Base-by-base conservation (phyloP, 192 early-diverging fungal species). In the Entomortierella chlamydospora region DNA sequence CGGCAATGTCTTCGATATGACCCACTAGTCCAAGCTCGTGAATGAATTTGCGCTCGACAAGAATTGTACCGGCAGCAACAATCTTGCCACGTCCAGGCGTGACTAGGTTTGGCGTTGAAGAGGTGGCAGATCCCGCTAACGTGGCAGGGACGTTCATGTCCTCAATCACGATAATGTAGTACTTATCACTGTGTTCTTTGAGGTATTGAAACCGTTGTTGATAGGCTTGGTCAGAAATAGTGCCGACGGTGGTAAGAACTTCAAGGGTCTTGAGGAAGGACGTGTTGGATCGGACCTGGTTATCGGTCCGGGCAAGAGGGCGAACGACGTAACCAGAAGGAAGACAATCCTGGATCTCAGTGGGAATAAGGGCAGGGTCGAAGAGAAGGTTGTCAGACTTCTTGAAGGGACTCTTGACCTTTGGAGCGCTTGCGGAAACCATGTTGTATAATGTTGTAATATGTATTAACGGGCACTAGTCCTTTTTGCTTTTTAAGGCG, bases 1-100 rank as follows among this genome's bases (percentile, higher is more conserved):
- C 88, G 11, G 86, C 89, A 73, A 87, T 90, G 76, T 91, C 93
- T 69, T 95, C 94, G 70, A 95, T 95, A 62, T 95, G 94, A 0
- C 94, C 94, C 31, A 92, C 92, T 31, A 95, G 51, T 0, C 95
- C 95, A 45, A 89, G 87, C 33, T 86, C 81, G 62, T 90, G 93
- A 4, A 96, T 90, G 82, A 96, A 96, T 82, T 96, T 96, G 50
- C 95, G 88, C 77, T 96, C 95, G 9, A 95, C 89, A 25, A 96
- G 55, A 13, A 96, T 84, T 13, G 92, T 95, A 31, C 95, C 95
- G 17, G 92, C 93, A 1, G 89, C 95, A 11, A 94, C 91, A 50
- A 96, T 91, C 63, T 79, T 79, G 25, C 76, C 58, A 25, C 83
- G 52, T 31, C 89, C 89, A 17, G 85, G 73, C 34, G 93, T 90